Conservation (phyloP, 257 asterid genomes). For the Voacanga thouarsii region DNA sequence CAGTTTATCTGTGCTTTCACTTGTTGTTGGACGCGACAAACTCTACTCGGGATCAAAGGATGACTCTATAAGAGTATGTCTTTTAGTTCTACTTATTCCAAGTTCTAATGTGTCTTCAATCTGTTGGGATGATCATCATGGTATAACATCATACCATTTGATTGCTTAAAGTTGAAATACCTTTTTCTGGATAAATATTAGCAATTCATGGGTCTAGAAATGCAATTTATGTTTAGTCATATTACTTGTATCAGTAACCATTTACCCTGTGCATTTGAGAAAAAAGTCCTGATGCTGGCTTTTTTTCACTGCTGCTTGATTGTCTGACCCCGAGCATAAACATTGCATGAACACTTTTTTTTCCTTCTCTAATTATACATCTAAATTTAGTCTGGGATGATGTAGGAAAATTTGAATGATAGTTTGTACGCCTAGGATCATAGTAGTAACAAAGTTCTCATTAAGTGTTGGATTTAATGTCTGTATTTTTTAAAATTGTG, state of each 20-base stretch:
- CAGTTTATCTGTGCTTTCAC: slow-evolving; percentile 35
- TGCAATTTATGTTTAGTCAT: neutral
- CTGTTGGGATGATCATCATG: neutral
- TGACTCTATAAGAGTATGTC: slow-evolving; percentile 43
- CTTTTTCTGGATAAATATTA: neutral
- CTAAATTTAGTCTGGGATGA: neutral
- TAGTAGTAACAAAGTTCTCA: neutral
- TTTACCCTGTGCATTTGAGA: too few species aligned
- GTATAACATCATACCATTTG: neutral
- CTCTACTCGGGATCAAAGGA: slow-evolving; percentile 61
- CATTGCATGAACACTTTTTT: neutral
- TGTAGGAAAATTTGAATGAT: neutral
- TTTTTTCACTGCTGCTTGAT: neutral
- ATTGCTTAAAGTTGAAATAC: neutral
- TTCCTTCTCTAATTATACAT: too few species aligned
- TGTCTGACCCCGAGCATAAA: neutral
- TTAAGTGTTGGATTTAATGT: neutral
- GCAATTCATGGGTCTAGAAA: too few species aligned
- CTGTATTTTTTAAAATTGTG: neutral
- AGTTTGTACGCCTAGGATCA: neutral
- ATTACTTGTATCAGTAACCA: too few species aligned
- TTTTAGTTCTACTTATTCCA: neutral
- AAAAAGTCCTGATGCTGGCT: too few species aligned
- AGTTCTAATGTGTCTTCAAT: too few species aligned
- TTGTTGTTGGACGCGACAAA: slow-evolving; percentile 41